phyloP scores from a whole-genome alignment of 768 basidiomycete species.

The Naematelia encephala region DNA sequence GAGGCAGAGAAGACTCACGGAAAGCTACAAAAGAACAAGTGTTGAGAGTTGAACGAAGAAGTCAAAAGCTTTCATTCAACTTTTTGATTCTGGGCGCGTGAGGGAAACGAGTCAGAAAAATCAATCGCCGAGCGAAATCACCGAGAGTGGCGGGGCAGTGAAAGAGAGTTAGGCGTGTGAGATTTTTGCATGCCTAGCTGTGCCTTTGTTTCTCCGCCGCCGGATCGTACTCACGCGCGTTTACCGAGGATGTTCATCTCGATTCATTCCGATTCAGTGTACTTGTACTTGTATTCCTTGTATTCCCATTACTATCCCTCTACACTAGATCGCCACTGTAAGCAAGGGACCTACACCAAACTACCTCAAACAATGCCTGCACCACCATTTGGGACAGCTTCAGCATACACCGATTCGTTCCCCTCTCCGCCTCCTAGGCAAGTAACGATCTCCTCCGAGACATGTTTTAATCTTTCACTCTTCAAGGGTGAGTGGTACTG shows the following conservation, averaged over 20 bases:
- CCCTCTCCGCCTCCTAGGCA: slow-evolving; percentile 39
- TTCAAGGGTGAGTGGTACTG: slow-evolving; percentile 41
- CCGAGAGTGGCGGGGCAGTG: slow-evolving; percentile 12
- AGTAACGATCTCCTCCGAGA: slow-evolving; percentile 43
- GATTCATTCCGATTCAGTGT: neutral
- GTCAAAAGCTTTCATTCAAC: neutral
- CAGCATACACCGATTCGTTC: slow-evolving; percentile 48
- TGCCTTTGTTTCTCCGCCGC: neutral
- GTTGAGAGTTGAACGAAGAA: neutral
- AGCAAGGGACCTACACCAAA: too few species aligned
- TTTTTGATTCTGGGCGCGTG: neutral
- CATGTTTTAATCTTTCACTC: slow-evolving; percentile 47
- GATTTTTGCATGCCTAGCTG: too few species aligned
- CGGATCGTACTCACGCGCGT: neutral
- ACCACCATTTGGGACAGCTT: slow-evolving; percentile 44
- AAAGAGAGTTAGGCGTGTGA: too few species aligned
- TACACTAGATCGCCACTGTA: too few species aligned
- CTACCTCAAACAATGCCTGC: slow-evolving; percentile 37
- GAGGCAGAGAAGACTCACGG: neutral
- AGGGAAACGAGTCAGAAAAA: slow-evolving; percentile 1
- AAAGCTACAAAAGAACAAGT: neutral
- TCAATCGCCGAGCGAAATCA: neutral
- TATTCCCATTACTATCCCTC: too few species aligned
- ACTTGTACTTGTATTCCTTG: too few species aligned
- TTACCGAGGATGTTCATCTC: neutral